Conservation (phyloP, 495 filamentous ascomycete genomes). For the Aspergillus ellipticus region DNA sequence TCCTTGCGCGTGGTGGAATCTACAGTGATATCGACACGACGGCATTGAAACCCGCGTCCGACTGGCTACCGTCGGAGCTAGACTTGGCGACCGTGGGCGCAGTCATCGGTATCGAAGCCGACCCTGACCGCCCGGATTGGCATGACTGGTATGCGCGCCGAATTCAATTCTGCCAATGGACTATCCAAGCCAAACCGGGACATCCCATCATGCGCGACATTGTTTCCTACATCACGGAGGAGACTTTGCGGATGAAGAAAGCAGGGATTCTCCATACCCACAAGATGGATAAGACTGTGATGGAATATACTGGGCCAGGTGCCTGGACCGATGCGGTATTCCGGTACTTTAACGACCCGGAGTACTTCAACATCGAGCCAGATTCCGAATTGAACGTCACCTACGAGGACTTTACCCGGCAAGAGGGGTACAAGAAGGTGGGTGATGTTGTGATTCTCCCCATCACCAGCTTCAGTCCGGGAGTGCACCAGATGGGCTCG, state of each 20-base stretch:
- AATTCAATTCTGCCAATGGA: conserved; percentile 99
- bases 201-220: conserved; percentile 89
- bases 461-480: conserved; percentile 96
- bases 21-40: conserved; percentile 96
- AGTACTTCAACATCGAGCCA: conserved; percentile 81
- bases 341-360: conserved; percentile 84
- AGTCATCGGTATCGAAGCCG: conserved; percentile 92
- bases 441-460: conserved; percentile 92
- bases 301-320: conserved; percentile 94
- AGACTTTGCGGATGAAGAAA: conserved; percentile 73
- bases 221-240: conserved; percentile 77
- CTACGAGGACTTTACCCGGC: conserved; percentile 85
- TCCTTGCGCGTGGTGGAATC: conserved; percentile 89
- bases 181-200: conserved; percentile 91
- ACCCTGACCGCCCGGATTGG: conserved; percentile 92
- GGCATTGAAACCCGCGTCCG: conserved; percentile 73
- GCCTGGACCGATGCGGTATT: conserved; percentile 95
- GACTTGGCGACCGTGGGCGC: conserved; percentile 75
- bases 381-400: conserved; percentile 65
- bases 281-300: conserved; percentile 71
- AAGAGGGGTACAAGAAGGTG: conserved; percentile 76
- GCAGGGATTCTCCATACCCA: conserved; percentile 60
- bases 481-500: conserved; percentile 91
- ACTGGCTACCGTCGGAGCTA: conserved; percentile 81
- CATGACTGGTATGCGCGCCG: conserved; percentile 90